Base-by-base conservation (phyloP, 768 basidiomycete genomes). In the Leccinum incarnatum region DNA sequence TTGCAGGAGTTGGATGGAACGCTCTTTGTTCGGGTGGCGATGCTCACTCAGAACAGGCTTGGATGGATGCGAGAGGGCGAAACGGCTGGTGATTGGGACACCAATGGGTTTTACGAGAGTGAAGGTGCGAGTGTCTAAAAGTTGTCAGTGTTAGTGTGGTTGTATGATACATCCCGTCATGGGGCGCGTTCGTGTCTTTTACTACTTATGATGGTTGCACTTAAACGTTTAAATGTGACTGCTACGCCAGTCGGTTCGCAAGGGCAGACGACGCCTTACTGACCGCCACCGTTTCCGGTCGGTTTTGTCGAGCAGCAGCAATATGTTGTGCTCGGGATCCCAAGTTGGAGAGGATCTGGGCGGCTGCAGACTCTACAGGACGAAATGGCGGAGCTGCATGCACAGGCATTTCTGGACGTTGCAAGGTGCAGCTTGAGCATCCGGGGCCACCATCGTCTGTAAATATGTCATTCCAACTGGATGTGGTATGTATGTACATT, bases 11-110 rank as follows among this genome's bases (percentile, higher is more conserved):
- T 83, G 21, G 88, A 89, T 67, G 87, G 86, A 5, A 82, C 83
- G n/a, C 51, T 91, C 45, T 91, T 90, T 68, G 63, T 84, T 25
- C 75, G 86, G 32, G 76, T 76, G 0, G 86, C 85, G 12, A 75
- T 75, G 45, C 66, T 87, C 66, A 82, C 82, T 10, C 75, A 79
- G 54, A 72, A 78, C 59, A 70, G 70, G 34, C 42, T 76, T 59
- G 72, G 76, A 12, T 76, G 75, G 75, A 71, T 76, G 40, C 67
- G 77, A 42, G 78, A 83, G 52, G 78, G 77, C 1, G 72, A 72
- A 56, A 51, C 50, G 0, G 56, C 45, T 5, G 67, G 72, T 29
- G 42, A 40, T 1, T 73, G 70, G 72, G 62, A 72, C 17, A 5
- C 25, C 0, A 53, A 62, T 3, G 69, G 65, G 30, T 71, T 67